phyloP scores from a whole-genome alignment of 2,329 filamentous ascomycete genomes.

The Verticillium isaacii region DNA sequence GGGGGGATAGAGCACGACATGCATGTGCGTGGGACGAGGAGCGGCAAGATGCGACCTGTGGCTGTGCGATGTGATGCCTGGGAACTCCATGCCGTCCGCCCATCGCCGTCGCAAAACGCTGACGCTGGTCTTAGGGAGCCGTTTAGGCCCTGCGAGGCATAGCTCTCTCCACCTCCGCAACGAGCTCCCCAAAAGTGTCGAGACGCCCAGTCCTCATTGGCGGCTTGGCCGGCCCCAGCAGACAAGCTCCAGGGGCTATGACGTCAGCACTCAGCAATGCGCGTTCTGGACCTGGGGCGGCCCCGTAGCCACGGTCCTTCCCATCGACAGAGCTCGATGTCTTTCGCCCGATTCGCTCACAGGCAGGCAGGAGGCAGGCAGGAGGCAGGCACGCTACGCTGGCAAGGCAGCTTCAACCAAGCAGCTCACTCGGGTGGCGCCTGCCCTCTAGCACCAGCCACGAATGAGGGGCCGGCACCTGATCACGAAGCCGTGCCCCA shows the following conservation, averaged over 20 bases:
- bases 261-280: not conserved
- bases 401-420: not conserved
- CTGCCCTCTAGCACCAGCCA: not conserved
- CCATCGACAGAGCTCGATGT: not conserved
- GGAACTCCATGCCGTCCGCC: not conserved
- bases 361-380: not conserved
- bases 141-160: not conserved
- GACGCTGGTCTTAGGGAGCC: too few relatives aligned
- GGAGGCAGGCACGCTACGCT: not conserved
- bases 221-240: not conserved
- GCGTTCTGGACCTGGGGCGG: not conserved
- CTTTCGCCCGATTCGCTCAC: not conserved
- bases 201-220: not conserved
- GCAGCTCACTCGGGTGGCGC: not conserved
- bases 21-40: not conserved
- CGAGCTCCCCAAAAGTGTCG: not conserved
- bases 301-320: not conserved
- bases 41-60: not conserved
- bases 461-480: not conserved
- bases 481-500: not conserved
- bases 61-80: not conserved
- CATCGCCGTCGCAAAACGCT: too few relatives aligned
- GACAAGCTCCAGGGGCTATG: not conserved
- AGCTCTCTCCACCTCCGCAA: not conserved
- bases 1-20: not conserved